Evolutionary conservation across 2,329 filamentous ascomycete genomes (phyloP), one percentile per base, ranked within the genome.

Genomic region (Pseudopyrenochaeta lycopersici): DNA sequence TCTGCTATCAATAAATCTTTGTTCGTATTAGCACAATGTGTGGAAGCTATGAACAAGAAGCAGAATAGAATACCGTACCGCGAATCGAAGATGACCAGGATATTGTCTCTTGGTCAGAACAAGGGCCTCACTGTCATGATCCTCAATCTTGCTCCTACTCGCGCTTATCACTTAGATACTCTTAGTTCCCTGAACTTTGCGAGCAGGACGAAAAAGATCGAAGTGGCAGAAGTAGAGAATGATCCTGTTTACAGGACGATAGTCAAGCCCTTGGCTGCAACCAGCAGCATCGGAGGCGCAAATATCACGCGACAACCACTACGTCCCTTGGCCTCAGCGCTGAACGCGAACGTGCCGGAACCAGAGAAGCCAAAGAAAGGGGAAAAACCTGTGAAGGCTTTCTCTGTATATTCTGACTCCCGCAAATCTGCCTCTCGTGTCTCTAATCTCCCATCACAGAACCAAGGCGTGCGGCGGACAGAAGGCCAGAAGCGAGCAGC

Each of bases 1-100:
- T 92, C 94, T 0, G 94, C 91, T 69, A 98, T 98, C 81, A 98
- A 98, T 83, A 98, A 97, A 80, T 96, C 91, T 60, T 82, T 98
- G 6, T 98, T 98, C 68, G 93, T 97, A 15, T 80, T 98, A 43
- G 94, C 92, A 38, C 92, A 97, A 74, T 98, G 94, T 67, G 94
- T 98, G 47, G 94, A 98, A 72, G 94, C 94, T 50, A 98, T 98
- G 71, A 90, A 90, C 68, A 87, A 86, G 72, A 88, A 88, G 67
- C 85, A 88, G 55, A 75, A 77, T 65, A 86, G 94, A 30, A 94
- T 98, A 68, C 94, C 95, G 0, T 98, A 96, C 74, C 85, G 94
- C 51, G 94, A 97, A 73, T 95, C 90, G 48, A 97, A 98, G 81
- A 97, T 98, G 94, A 98, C 95, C 1, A 86, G 94, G 41, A 97